These are phyloP conservation scores for Goffeauzyma gilvescens DNA, from an alignment of 768 basidiomycete genomes.

Conservation along the genomic window DNA sequence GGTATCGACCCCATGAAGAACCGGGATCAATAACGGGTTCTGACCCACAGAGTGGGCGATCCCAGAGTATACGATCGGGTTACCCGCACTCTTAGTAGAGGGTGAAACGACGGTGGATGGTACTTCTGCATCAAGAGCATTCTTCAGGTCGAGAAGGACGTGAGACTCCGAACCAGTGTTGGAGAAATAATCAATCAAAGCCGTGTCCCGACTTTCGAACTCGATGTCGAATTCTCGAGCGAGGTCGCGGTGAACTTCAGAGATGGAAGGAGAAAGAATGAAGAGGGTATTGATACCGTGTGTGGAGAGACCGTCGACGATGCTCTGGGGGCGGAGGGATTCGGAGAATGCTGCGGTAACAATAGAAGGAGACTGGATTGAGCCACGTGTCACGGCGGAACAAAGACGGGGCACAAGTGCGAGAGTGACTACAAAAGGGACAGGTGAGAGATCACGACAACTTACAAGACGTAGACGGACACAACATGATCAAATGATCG, in stretches of 20 bases:
- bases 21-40: constrained; percentile 55
- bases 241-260: constrained; percentile 52
- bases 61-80: constrained; percentile 15
- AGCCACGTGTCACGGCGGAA: neutral
- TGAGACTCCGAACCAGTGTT: constrained; percentile 48
- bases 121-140: constrained; percentile 44
- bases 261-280: constrained; percentile 43
- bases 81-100: constrained; percentile 10
- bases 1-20: constrained; percentile 49
- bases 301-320: constrained; percentile 35
- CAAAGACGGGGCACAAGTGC: too few species aligned
- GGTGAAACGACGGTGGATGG: constrained; percentile 13
- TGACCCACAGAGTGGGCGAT: constrained; percentile 18
- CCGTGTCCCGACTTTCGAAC: constrained; percentile 64
- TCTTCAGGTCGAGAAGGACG: constrained; percentile 52
- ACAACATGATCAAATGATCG: constrained; percentile 68
- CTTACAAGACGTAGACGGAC: constrained; percentile 70
- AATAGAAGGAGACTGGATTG: constrained; percentile 34
- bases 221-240: constrained; percentile 82
- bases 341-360: constrained; percentile 65
- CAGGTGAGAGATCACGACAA: too few species aligned
- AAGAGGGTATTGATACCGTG: constrained; percentile 57
- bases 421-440: constrained; percentile 2
- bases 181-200: constrained; percentile 70
- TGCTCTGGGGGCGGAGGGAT: constrained; percentile 50